Percentiles rank a stretch among this genome's conserved stretches.
phyloP scores from a whole-genome alignment of 1,284 basidiomycete genomes.

The Bjerkandera adusta region DNA sequence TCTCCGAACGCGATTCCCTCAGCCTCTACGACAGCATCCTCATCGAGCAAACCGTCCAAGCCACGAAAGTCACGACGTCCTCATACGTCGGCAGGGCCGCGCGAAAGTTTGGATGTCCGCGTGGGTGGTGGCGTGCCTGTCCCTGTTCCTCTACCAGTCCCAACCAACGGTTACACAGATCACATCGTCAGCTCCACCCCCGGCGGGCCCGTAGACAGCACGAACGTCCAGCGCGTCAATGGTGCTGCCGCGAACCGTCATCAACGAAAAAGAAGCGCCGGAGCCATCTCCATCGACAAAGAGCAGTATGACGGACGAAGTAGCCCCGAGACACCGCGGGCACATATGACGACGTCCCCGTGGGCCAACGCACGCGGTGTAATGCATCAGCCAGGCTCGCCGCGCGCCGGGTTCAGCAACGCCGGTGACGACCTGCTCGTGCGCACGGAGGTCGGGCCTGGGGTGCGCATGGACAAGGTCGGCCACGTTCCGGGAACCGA shows the following conservation, averaged over 20 bases:
- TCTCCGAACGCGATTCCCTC: not conserved
- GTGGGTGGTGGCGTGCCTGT: constrained; percentile 13
- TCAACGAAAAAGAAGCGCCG: not conserved
- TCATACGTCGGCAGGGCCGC: constrained; percentile 67
- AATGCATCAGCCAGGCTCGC: too few relatives aligned
- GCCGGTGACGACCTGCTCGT: not conserved
- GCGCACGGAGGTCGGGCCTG: constrained; percentile 1
- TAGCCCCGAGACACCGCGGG: too few relatives aligned
- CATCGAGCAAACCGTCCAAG: constrained; percentile 20
- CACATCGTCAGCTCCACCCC: too few relatives aligned
- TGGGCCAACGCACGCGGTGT: too few relatives aligned
- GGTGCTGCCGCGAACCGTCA: not conserved
- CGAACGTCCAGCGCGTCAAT: not conserved
- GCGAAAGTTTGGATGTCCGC: constrained; percentile 46
- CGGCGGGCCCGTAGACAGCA: too few relatives aligned
- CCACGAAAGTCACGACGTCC: constrained; percentile 44
- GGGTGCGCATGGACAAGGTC: constrained; percentile 4
- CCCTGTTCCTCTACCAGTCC: constrained; percentile 1
- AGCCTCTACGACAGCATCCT: not conserved
- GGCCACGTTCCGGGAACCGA: constrained; percentile 15
- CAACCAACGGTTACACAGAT: not conserved
- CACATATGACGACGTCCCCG: too few relatives aligned
- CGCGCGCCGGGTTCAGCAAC: constrained; percentile 3
- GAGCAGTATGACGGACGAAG: not conserved
- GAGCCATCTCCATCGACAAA: not conserved